Evolutionary conservation across 2,329 filamentous ascomycete species (phyloP).

Genomic region (Amylocarpus encephaloides): DNA sequence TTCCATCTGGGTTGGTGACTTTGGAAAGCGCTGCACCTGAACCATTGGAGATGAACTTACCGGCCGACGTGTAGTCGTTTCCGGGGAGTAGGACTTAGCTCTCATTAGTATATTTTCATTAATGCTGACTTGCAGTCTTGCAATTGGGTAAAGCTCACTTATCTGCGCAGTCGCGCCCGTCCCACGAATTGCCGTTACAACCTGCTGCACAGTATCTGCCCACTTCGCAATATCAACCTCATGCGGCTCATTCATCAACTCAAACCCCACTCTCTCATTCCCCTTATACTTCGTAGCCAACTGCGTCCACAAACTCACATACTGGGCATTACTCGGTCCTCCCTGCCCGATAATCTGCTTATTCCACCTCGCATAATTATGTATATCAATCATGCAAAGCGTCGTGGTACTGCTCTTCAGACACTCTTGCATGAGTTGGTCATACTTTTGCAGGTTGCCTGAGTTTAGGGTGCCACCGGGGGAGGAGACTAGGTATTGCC

Average conservation of each 20-base stretch:
- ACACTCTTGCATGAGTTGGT: no score
- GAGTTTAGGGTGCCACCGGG: constrained; percentile 44
- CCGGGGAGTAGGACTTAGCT: constrained; percentile 52
- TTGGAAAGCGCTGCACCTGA: constrained; percentile 45
- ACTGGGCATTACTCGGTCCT: constrained; percentile 52
- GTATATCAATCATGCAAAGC: constrained; percentile 51
- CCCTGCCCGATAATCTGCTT: constrained; percentile 59
- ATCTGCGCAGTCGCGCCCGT: constrained; percentile 57
- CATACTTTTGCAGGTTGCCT: constrained; percentile 1
- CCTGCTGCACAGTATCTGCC: constrained; percentile 54
- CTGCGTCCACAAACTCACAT: constrained; percentile 50
- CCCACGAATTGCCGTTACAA: constrained; percentile 58
- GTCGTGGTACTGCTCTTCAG: constrained; percentile 41
- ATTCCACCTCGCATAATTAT: constrained; percentile 56
- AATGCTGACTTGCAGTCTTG: no score
- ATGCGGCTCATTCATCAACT: constrained; percentile 62
- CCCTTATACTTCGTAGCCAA: constrained; percentile 52
- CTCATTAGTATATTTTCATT: not conserved
- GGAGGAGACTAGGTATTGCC: constrained; percentile 52
- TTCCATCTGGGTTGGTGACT: constrained; percentile 53
- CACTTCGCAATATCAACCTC: constrained; percentile 45
- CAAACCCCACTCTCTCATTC: constrained; percentile 51
- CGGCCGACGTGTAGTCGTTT: constrained; percentile 50
- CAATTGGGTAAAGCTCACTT: constrained; percentile 28
- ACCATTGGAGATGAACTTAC: constrained; percentile 41